Base-by-base conservation (phyloP, 805 yeast genomes). In the Pichia pseudocactophila region DNA sequence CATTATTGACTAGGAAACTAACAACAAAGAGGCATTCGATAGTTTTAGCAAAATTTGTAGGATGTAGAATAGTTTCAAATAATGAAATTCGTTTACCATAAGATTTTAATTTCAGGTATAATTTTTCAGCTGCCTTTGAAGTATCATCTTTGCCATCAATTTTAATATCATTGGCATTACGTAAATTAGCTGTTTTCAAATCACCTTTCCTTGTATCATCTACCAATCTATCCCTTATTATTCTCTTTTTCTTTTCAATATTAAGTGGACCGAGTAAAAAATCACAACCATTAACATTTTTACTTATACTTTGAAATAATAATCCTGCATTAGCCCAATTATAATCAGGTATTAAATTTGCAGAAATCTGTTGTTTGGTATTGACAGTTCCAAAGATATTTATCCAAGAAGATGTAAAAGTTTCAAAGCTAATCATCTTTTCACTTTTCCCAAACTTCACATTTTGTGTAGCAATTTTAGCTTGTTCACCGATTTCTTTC, bases 1-100 rank as follows among this genome's bases (percentile, higher is more conserved):
- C 88, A 52, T 85, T 94, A 52, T 80, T 74, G 2, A 87, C 74
- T 36, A 90, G 63, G 53, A 89, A 88, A 56, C 95, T 82, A 0
- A 85, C 71, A 54, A 80, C 84, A 53, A 89, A 89, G 52, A 90
- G 62, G 55, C 86, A 87, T 58, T 90, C 97, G 2, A 89, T 79
- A 1, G 88, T 74, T 56, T 81, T 88, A 1, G 82, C 68, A 59
- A 81, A 89, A 7, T 90, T 80, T 13, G 63, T 47, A 1, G 96
- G 96, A 56, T 90, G 79, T 16, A 89, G 65, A 39, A 85, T 73
- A 50, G 83, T 80, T 47, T 69, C 66, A 54, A 76, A 85, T 36
- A 88, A 64, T 42, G 76, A 75, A 8, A 87, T 67, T 8, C 67
- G 68, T 16, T 51, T 50, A 3, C 64, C 56, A 35, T 62, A 59